These are phyloP conservation scores for Stellera chamaejasme DNA, from an alignment of 345 rosid species.

Conservation along the genomic window DNA sequence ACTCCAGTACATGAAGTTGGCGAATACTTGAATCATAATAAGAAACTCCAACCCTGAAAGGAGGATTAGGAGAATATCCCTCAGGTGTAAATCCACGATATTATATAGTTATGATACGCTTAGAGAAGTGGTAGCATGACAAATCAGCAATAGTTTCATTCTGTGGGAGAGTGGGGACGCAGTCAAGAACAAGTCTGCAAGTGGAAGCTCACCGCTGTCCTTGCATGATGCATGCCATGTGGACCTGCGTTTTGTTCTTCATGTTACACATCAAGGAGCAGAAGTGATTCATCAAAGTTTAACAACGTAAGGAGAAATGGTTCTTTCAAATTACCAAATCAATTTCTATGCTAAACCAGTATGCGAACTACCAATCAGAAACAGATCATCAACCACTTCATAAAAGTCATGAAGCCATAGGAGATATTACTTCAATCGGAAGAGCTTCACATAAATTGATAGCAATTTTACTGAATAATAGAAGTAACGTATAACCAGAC, in stretches of 20 bases:
- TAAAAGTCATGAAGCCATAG: too few relatives aligned
- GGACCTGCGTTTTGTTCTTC: slow-evolving; percentile 47
- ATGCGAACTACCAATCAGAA: neutral
- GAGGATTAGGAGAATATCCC: neutral
- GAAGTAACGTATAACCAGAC: neutral
- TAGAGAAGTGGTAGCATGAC: neutral
- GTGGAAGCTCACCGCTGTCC: slow-evolving; percentile 58
- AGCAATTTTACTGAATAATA: too few relatives aligned
- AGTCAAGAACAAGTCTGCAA: slow-evolving; percentile 5
- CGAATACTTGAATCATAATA: slow-evolving; percentile 77
- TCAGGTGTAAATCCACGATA: neutral
- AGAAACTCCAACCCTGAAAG: slow-evolving; percentile 70
- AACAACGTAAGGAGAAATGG: too few relatives aligned
- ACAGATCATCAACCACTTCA: too few relatives aligned
- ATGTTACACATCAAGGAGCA: too few relatives aligned
- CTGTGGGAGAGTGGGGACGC: neutral
- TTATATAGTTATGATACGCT: neutral
- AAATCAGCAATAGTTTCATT: neutral
- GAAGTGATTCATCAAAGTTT: too few relatives aligned
- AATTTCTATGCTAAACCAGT: slow-evolving; percentile 7
- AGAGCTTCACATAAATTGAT: too few relatives aligned
- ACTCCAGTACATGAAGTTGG: slow-evolving; percentile 87
- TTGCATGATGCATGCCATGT: slow-evolving; percentile 85
- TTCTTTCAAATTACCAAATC: too few relatives aligned
- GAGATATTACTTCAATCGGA: too few relatives aligned